Evolutionary conservation across 805 yeast genomes (phyloP), one percentile per base, ranked within the genome.

Genomic region (Priceomyces melissophilus): DNA sequence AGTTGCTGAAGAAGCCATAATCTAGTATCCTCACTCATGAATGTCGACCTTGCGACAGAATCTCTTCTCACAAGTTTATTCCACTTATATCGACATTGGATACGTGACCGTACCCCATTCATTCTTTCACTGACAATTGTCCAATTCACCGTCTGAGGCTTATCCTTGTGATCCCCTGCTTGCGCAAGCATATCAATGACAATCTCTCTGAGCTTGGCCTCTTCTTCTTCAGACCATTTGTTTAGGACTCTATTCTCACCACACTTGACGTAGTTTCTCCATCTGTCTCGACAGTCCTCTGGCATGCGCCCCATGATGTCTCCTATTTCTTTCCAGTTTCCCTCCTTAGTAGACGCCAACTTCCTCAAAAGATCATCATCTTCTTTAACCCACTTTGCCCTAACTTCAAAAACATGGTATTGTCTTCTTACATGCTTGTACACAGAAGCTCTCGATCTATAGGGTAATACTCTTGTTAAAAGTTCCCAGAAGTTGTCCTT

Each of bases 21-120:
- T 44, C 60, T 64, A n/a, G 66, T 62, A 6, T 53, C 54, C 3
- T 49, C 38, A 31, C 57, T 57, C 72, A 69, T 65, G 39, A 52
- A 54, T 15, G 61, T 45, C 2, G 63, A 49, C 11, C 69, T 50
- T n/a, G 52, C 49, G 29, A 54, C 48, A 15, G 66, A 55, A 46
- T 82, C 84, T 44, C 84, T 69, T 53, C 79, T 82, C 39, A 81
- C 63, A 4, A 89, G 55, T 63, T 90, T 91, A 56, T 84, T 84
- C 96, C 97, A 91, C 59, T 91, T 91, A 63, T 91, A 91, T 44
- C 98, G 78, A 60, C 97, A 90, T 63, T 91, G 98, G 48, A 91
- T 90, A 51, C 98, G 74, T 1, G 96, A 85, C 46, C 98, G 75
- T 2, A 79, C 71, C 2, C 96, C 96, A 27, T 87, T 82, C 95